Evolutionary conservation across 805 yeast genomes (phyloP).

Genomic region (Teunomyces panamensis): DNA sequence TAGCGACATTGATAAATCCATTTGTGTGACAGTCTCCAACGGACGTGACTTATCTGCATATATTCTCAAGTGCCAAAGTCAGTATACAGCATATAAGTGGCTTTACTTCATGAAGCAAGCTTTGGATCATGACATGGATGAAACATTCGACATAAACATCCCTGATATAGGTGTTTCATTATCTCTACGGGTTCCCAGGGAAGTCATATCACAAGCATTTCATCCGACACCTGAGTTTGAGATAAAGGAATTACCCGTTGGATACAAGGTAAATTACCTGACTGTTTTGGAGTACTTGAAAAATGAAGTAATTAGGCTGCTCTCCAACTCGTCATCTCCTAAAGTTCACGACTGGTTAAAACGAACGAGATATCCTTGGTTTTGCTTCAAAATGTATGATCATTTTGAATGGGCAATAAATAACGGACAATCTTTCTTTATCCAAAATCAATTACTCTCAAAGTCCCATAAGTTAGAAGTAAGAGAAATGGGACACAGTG

Average conservation of each 20-base stretch:
- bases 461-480: constrained; percentile 55
- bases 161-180: constrained; percentile 47
- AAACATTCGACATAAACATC: constrained; percentile 34
- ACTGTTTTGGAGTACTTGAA: constrained; percentile 37
- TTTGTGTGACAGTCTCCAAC: constrained; percentile 45
- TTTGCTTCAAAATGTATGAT: constrained; percentile 66
- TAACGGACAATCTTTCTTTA: constrained; percentile 25
- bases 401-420: constrained; percentile 53
- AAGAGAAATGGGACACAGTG: constrained; percentile 44
- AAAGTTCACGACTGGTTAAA: constrained; percentile 15
- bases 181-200: constrained; percentile 44
- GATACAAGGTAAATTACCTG: constrained; percentile 23
- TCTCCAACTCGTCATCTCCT: constrained; percentile 15
- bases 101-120: constrained; percentile 51
- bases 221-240: constrained; percentile 5
- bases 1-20: constrained; percentile 67
- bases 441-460: constrained; percentile 32
- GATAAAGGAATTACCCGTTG: constrained; percentile 13
- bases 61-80: constrained; percentile 55
- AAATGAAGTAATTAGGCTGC: constrained; percentile 30
- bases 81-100: constrained; percentile 60
- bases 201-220: constrained; percentile 10
- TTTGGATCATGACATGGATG: constrained; percentile 33
- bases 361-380: constrained; percentile 39
- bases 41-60: constrained; percentile 35